Evolutionary conservation across 176 grass and related monocot genomes (phyloP).

Genomic region (Guadua angustifolia): DNA sequence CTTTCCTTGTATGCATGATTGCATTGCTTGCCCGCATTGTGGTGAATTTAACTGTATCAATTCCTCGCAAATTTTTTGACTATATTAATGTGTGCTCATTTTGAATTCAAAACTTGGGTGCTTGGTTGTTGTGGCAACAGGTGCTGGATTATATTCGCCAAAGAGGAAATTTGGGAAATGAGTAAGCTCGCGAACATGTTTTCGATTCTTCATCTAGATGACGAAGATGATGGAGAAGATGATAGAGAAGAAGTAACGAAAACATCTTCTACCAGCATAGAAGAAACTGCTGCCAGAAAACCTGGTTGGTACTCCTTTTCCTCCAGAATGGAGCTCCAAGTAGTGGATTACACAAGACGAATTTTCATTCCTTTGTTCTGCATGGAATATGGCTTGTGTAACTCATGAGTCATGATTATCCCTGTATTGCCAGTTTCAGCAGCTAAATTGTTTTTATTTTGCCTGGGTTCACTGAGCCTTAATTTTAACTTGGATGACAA

Average conservation of each 20-base stretch:
- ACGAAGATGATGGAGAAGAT: slow-evolving; percentile 44
- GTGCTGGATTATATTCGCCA: background rate
- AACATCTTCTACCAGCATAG: background rate
- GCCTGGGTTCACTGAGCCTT: background rate
- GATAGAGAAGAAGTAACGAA: slow-evolving; percentile 26
- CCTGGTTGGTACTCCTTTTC: slow-evolving; percentile 28
- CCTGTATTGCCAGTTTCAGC: slow-evolving; percentile 1
- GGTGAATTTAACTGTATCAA: background rate
- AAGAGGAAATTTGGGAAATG: slow-evolving; percentile 30
- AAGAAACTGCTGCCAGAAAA: slow-evolving; percentile 25
- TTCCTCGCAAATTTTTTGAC: background rate
- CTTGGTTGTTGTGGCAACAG: background rate
- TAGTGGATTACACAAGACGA: background rate
- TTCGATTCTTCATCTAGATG: slow-evolving; percentile 51
- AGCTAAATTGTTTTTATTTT: background rate
- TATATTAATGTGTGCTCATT: background rate
- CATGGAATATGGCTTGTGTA: background rate
- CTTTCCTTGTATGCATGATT: background rate
- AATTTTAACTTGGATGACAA: background rate
- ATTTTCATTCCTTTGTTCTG: background rate
- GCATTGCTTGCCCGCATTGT: background rate
- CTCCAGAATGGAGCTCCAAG: background rate
- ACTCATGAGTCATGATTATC: background rate
- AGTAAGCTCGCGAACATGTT: slow-evolving; percentile 54
- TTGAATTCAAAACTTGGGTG: background rate